These are phyloP conservation scores for Apiotrichum brassicae DNA, from an alignment of 1,284 basidiomycete species.

Conservation along the genomic window DNA sequence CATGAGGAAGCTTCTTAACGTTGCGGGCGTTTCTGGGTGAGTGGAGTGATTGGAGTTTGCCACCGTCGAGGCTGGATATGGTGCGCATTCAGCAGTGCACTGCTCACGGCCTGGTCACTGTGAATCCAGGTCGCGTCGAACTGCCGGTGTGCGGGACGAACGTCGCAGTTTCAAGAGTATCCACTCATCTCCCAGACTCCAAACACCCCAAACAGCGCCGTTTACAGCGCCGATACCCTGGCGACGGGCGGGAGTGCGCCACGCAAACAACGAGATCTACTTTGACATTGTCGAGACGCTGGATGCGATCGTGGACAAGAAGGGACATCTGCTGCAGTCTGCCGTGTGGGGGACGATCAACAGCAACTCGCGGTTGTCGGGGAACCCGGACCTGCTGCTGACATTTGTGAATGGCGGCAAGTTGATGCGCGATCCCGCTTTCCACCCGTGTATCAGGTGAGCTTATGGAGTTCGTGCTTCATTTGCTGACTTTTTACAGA, in stretches of 20 bases:
- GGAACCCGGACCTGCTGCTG: constrained; percentile 79
- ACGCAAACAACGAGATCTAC: constrained; percentile 88
- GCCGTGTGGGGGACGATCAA: constrained; percentile 74
- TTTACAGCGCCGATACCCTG: constrained; percentile 92
- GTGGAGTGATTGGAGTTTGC: too few species aligned
- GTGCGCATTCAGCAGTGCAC: too few species aligned
- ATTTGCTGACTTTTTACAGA: constrained; percentile 46
- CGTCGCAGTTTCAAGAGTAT: too few species aligned
- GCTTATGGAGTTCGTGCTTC: constrained; percentile 22
- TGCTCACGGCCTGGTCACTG: too few species aligned
- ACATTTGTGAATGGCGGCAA: constrained; percentile 67
- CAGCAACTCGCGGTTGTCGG: constrained; percentile 69
- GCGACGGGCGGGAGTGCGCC: constrained; percentile 76
- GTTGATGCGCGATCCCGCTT: constrained; percentile 68
- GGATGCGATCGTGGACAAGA: constrained; percentile 75
- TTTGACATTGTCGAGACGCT: constrained; percentile 85
- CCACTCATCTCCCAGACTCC: constrained; percentile 37
- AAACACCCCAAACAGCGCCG: constrained; percentile 54
- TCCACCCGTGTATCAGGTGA: constrained; percentile 85
- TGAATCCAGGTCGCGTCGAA: too few species aligned
- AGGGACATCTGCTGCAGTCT: constrained; percentile 65
- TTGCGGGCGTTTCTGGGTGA: constrained; percentile 55
- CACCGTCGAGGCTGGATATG: too few species aligned
- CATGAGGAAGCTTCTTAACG: constrained; percentile 65
- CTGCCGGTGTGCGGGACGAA: too few species aligned